phyloP scores from a whole-genome alignment of 1,284 basidiomycete genomes.

The Laetiporus sulphureus region DNA sequence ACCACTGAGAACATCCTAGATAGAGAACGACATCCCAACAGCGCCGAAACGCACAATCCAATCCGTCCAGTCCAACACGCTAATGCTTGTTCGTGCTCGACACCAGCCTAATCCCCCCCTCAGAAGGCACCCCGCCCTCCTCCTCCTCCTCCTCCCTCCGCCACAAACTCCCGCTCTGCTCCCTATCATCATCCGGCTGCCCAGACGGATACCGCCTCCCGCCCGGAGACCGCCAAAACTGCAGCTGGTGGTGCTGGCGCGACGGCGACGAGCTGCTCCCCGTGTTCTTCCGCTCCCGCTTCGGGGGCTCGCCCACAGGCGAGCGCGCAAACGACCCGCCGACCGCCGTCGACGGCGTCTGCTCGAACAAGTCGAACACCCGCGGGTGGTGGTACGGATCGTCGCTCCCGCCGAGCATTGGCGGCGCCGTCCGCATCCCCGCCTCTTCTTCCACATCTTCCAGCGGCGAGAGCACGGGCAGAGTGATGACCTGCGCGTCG shows the following conservation, averaged over 20 bases:
- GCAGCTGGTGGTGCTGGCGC: conserved; percentile 10
- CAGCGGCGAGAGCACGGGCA: conserved; percentile 10
- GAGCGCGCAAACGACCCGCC: conserved; percentile 23
- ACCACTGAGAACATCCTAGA: no score
- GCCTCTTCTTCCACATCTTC: conserved; percentile 12
- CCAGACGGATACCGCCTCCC: conserved; percentile 28
- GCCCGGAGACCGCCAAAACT: conserved; percentile 20
- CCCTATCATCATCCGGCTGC: conserved; percentile 28
- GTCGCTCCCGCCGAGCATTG: conserved; percentile 15
- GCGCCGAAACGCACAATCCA: no score
- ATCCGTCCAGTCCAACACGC: no score
- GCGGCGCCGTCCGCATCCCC: conserved; percentile 26
- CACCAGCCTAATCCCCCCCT: conserved; percentile 24
- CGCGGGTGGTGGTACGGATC: conserved; percentile 16
- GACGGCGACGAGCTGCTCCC: conserved; percentile 2
- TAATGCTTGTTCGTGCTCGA: conserved; percentile 13
- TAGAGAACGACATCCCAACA: no score
- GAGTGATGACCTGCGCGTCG: conserved; percentile 7
- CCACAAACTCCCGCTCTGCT: conserved; percentile 34
- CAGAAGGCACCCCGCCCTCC: conserved; percentile 10
- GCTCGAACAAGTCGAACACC: conserved; percentile 23
- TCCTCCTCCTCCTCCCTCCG: conserved; percentile 19
- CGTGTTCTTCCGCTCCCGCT: conserved; percentile 4
- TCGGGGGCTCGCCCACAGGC: conserved; percentile 10
- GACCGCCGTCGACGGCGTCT: conserved; percentile 25